Conservation (phyloP, 2,329 filamentous ascomycete species). For the Xylaria sp. region DNA sequence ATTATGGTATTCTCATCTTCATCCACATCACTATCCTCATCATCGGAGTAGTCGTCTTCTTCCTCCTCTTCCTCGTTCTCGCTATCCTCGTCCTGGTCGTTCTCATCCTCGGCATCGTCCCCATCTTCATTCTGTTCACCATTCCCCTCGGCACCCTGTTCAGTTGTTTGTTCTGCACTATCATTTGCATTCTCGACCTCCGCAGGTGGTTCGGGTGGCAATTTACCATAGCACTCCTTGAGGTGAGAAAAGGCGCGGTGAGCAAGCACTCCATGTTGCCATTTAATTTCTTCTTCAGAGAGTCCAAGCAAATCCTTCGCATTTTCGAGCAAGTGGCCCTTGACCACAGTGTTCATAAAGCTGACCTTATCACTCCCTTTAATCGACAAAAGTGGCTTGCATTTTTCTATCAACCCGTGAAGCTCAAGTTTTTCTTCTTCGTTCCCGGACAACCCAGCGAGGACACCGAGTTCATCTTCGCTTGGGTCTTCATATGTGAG, state of each 20-base stretch:
- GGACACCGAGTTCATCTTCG: conserved; percentile 52
- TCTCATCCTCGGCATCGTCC: conserved; percentile 18
- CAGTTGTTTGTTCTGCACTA: conserved; percentile 17
- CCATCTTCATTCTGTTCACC: conserved; percentile 29
- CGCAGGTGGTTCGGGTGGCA: conserved; percentile 28
- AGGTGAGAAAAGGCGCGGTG: conserved; percentile 54
- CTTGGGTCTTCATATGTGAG: conserved; percentile 57
- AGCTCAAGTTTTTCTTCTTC: conserved; percentile 52
- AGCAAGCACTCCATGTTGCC: conserved; percentile 57
- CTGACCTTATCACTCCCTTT: conserved; percentile 44
- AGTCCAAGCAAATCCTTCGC: conserved; percentile 51
- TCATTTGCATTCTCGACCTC: conserved; percentile 18
- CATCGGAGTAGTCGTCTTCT: conserved; percentile 32
- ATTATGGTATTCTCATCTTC: conserved; percentile 39
- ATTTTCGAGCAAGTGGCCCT: conserved; percentile 55
- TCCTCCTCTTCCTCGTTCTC: conserved; percentile 38
- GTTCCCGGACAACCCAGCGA: conserved; percentile 51
- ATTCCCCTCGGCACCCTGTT: conserved; percentile 28
- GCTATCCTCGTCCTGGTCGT: conserved; percentile 33
- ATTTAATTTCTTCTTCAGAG: conserved; percentile 53
- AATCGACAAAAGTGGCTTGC: conserved; percentile 51
- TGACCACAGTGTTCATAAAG: conserved; percentile 53
- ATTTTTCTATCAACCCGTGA: conserved; percentile 52
- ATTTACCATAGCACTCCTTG: conserved; percentile 50
- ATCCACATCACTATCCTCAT: conserved; percentile 39